Percentiles rank a stretch among this genome's conserved stretches.
These are phyloP conservation scores for Leccinum disarticulatum DNA, from an alignment of 768 basidiomycete genomes.

Conservation along the genomic window DNA sequence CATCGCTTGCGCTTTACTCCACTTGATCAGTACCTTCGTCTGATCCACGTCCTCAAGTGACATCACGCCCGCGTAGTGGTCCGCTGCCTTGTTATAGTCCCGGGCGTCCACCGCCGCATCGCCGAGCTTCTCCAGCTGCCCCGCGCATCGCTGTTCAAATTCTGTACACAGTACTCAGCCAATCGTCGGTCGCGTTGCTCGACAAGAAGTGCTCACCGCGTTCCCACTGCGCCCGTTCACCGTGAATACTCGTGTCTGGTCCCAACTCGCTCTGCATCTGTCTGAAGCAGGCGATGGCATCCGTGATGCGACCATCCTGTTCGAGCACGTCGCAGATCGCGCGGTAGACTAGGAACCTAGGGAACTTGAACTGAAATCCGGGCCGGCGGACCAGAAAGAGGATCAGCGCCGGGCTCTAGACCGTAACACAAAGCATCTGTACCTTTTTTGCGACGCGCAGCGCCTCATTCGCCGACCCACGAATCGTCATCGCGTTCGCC, in stretches of 20 bases:
- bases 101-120: not conserved
- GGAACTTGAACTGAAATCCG: not conserved
- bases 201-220: not conserved
- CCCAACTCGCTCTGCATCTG: not conserved
- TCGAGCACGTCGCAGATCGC: not conserved
- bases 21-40: not conserved
- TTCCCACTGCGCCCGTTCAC: not conserved
- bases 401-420: not conserved
- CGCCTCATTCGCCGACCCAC: not conserved
- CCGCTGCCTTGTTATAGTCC: not conserved
- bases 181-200: not conserved
- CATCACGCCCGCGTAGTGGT: not conserved
- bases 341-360: not conserved
- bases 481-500: not conserved
- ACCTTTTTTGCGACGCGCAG: not conserved
- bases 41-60: not conserved
- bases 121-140: not conserved
- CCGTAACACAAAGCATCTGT: not conserved
- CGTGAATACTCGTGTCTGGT: not conserved
- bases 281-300: not conserved
- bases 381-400: not conserved
- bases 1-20: not conserved
- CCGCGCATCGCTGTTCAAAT: not conserved
- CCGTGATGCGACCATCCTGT: not conserved
- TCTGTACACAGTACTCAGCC: not conserved